These are phyloP conservation scores for Plantago coronopus DNA, from an alignment of 305 asterid genomes.

Conservation along the genomic window DNA sequence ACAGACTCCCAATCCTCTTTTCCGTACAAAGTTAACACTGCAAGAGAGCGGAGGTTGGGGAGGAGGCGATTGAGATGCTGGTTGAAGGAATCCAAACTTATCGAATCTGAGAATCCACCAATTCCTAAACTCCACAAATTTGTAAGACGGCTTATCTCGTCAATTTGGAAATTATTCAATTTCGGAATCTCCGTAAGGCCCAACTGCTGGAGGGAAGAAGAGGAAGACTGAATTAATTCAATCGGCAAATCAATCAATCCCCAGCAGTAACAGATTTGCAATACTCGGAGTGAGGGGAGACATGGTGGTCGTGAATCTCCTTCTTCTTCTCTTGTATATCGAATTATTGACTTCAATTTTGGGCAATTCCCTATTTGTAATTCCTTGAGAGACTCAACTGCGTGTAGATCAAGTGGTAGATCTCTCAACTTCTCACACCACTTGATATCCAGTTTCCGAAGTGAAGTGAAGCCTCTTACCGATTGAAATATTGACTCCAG, in stretches of 20 bases:
- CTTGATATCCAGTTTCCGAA: background rate
- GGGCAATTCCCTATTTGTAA: background rate
- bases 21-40: background rate
- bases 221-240: background rate
- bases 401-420: too few relatives aligned
- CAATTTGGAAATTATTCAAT: background rate
- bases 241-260: background rate
- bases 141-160: background rate
- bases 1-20: slow-evolving; percentile 16
- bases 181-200: background rate
- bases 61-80: slow-evolving; percentile 2
- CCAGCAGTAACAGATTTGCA: background rate
- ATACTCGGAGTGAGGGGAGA: background rate
- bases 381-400: background rate
- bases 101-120: slow-evolving; percentile 13
- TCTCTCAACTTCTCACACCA: too few relatives aligned
- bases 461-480: background rate
- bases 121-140: background rate
- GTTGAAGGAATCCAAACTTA: slow-evolving; percentile 3
- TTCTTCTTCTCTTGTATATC: too few relatives aligned
- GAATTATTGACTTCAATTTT: background rate
- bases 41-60: background rate
- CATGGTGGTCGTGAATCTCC: too few relatives aligned
- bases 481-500: background rate
- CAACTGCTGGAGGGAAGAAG: background rate